phyloP scores from a whole-genome alignment of 208 protist genomes.

The Zelonia costaricensis region DNA sequence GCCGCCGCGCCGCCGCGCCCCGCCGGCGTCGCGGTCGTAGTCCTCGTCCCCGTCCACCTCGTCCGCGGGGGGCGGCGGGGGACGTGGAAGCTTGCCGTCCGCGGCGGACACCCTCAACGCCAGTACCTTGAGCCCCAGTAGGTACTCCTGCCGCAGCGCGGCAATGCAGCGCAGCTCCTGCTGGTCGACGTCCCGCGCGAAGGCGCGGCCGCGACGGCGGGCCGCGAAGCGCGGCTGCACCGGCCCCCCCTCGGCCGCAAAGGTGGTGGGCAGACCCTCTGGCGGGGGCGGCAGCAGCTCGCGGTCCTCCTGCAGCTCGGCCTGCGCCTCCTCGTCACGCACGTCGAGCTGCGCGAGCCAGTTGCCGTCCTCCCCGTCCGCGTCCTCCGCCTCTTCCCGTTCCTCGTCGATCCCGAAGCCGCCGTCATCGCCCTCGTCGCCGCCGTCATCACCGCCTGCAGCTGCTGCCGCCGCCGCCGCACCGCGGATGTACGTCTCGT shows the following conservation, averaged over 20 bases:
- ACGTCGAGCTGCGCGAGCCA: constrained; percentile 23
- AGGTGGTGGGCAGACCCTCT: background rate
- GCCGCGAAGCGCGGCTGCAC: constrained; percentile 20
- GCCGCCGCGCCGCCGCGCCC: constrained; percentile 1
- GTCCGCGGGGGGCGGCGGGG: constrained; percentile 24
- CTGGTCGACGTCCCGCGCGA: constrained; percentile 35
- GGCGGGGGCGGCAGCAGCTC: constrained; percentile 19
- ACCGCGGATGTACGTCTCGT: constrained; percentile 44
- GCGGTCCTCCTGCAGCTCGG: constrained; percentile 14
- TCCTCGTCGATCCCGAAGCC: constrained; percentile 41
- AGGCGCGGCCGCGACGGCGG: constrained; percentile 29
- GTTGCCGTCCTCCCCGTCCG: constrained; percentile 11
- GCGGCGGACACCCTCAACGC: constrained; percentile 34
- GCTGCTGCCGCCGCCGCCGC: no score
- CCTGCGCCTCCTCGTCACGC: constrained; percentile 19
- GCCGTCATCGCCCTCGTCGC: constrained; percentile 12
- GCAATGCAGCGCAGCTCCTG: constrained; percentile 59
- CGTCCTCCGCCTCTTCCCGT: constrained; percentile 39
- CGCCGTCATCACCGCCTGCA: constrained; percentile 25
- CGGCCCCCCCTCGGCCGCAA: background rate
- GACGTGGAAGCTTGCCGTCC: constrained; percentile 53
- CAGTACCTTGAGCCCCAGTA: constrained; percentile 54
- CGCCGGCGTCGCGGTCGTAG: background rate
- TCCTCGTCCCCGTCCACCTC: constrained; percentile 51
- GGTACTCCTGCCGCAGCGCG: constrained; percentile 64